Evolutionary conservation across 176 grass and related monocot genomes (phyloP).

Genomic region (Carex parvula): DNA sequence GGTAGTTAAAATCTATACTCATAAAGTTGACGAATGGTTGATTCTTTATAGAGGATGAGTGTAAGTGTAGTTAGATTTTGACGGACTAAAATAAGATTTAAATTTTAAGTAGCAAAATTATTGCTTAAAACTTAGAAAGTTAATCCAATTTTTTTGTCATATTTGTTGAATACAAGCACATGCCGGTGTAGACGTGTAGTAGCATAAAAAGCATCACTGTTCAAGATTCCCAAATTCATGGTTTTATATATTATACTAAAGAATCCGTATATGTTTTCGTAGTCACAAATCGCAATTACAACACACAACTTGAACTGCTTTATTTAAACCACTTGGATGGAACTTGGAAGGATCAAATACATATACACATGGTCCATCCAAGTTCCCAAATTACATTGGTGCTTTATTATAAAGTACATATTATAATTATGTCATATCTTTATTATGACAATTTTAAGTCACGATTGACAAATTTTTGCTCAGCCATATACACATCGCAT

Average conservation of each 20-base stretch:
- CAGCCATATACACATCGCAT: neutral
- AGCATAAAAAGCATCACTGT: neutral
- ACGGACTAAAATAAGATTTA: neutral
- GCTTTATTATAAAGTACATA: neutral
- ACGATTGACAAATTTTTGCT: neutral
- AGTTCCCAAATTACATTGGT: no score
- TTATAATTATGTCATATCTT: neutral
- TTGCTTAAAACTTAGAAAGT: neutral
- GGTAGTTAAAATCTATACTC: neutral
- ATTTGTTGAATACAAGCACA: neutral
- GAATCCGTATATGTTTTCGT: neutral
- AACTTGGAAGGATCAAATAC: no score
- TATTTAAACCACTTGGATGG: neutral
- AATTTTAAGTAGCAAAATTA: neutral
- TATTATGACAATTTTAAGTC: neutral
- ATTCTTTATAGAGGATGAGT: neutral
- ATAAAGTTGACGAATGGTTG: constrained; percentile 9
- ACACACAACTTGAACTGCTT: neutral
- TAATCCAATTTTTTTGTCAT: no score
- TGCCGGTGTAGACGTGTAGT: neutral
- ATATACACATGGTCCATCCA: no score
- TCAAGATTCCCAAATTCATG: neutral
- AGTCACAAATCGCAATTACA: neutral
- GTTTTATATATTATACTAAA: neutral
- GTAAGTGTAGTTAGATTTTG: neutral